These are phyloP conservation scores for Sporothrix protearum DNA, from an alignment of 2,329 filamentous ascomycete genomes.

Conservation along the genomic window DNA sequence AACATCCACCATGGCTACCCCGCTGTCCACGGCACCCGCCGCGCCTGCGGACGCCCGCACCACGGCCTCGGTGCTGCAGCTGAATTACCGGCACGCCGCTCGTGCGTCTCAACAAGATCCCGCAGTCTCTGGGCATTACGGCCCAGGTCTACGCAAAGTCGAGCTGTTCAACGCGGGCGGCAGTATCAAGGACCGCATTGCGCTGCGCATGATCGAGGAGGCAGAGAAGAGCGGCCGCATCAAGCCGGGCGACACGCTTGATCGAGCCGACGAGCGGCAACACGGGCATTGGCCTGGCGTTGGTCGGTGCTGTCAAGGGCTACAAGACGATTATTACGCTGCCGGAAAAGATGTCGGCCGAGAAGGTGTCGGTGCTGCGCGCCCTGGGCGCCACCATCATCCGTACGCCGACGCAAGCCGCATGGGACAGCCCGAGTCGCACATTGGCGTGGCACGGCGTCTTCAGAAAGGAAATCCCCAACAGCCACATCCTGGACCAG, in stretches of 20 bases:
- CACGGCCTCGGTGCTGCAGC: slow-evolving; percentile 47
- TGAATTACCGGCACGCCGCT: slow-evolving; percentile 98
- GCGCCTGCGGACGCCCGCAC: neutral
- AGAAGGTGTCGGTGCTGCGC: slow-evolving; percentile 93
- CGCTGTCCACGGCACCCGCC: neutral
- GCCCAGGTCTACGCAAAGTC: slow-evolving; percentile 84
- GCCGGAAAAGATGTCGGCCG: slow-evolving; percentile 98
- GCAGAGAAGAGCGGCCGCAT: slow-evolving; percentile 88
- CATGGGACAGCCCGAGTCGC: slow-evolving; percentile 93
- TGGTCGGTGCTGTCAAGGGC: slow-evolving; percentile 92
- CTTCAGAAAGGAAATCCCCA: slow-evolving; percentile 95
- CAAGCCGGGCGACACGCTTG: slow-evolving; percentile 91
- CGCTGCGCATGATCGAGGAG: slow-evolving; percentile 94
- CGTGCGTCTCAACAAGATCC: slow-evolving; percentile 87
- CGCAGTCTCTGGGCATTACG: slow-evolving; percentile 83
- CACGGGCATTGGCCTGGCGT: slow-evolving; percentile 91
- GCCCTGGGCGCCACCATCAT: slow-evolving; percentile 97
- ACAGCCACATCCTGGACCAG: slow-evolving; percentile 95
- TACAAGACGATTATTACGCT: slow-evolving; percentile 99
- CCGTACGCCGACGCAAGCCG: slow-evolving; percentile 91
- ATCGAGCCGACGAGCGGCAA: slow-evolving; percentile 98
- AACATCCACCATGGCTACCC: slow-evolving; percentile 18
- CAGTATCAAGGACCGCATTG: slow-evolving; percentile 92
- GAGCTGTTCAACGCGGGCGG: slow-evolving; percentile 94
- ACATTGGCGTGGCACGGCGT: slow-evolving; percentile 89